A percentile compares a stretch with the other conserved stretches of the same genome.
Conservation (phyloP, 768 basidiomycete genomes). For the Dictyophora rubrovolvata region DNA sequence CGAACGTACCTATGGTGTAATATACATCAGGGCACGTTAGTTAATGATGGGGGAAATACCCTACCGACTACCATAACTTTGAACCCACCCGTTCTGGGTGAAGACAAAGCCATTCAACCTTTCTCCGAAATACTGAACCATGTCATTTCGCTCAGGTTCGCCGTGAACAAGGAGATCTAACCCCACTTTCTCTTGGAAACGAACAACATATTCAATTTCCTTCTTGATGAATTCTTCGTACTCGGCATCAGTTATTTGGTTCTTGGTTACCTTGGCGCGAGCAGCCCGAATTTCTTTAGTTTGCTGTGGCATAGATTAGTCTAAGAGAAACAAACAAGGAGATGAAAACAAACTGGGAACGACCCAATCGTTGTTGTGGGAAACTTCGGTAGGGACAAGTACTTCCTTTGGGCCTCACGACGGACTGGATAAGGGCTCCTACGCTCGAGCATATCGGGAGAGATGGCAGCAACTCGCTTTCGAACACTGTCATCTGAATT, state of each 20-base stretch:
- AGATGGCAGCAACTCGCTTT: slow-evolving; percentile 90
- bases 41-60: slow-evolving; percentile 15
- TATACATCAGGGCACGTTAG: slow-evolving; percentile 10
- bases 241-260: slow-evolving; percentile 72
- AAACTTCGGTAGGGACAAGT: slow-evolving; percentile 90
- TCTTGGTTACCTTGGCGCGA: slow-evolving; percentile 90
- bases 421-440: slow-evolving; percentile 82
- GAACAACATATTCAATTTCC: slow-evolving; percentile 87
- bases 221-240: slow-evolving; percentile 98
- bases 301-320: slow-evolving; percentile 45
- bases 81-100: slow-evolving; percentile 98
- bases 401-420: slow-evolving; percentile 79
- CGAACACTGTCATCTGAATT: slow-evolving; percentile 91
- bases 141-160: slow-evolving; percentile 98
- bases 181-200: slow-evolving; percentile 94
- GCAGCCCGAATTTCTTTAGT: slow-evolving; percentile 98
- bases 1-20: slow-evolving; percentile 67
- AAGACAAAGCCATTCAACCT: slow-evolving; percentile 92
- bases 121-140: slow-evolving; percentile 99
- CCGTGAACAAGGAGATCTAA: slow-evolving; percentile 98
- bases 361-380: slow-evolving; percentile 98
- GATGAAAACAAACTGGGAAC: slow-evolving; percentile 60
- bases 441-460: slow-evolving; percentile 74
- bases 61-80: slow-evolving; percentile 96
- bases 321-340: slow-evolving; percentile 1